Conservation (phyloP, 2,329 filamentous ascomycete genomes). For the Talaromyces atroroseus region DNA sequence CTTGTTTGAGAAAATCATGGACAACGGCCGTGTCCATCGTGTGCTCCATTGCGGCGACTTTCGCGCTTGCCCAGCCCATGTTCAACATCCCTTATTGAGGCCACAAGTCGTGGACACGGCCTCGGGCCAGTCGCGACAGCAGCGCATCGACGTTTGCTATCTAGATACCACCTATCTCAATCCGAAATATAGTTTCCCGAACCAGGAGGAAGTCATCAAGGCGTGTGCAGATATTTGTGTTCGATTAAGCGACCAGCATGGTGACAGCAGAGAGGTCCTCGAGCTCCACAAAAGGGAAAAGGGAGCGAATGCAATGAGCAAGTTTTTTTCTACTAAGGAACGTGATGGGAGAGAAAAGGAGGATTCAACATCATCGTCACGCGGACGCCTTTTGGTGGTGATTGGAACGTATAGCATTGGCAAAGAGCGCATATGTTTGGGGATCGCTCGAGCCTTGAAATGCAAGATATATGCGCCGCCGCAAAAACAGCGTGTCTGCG, state of each 20-base stretch:
- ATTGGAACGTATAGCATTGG: constrained; percentile 98
- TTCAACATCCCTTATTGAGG: constrained; percentile 73
- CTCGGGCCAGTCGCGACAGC: constrained; percentile 67
- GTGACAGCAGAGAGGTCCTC: constrained; percentile 52
- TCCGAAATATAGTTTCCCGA: constrained; percentile 89
- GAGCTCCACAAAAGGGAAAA: constrained; percentile 52
- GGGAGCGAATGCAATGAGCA: constrained; percentile 56
- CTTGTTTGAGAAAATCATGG: constrained; percentile 76
- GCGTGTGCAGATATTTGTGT: constrained; percentile 85
- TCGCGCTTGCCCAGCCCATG: constrained; percentile 77
- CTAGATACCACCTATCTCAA: constrained; percentile 96
- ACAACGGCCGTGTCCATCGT: constrained; percentile 62
- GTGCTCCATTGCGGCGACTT: constrained; percentile 96
- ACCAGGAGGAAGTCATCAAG: constrained; percentile 77
- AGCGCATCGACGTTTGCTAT: constrained; percentile 92
- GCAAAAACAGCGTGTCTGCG: constrained; percentile 76
- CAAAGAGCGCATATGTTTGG: constrained; percentile 91
- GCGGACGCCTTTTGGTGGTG: constrained; percentile 71
- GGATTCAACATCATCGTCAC: background rate
- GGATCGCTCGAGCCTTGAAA: constrained; percentile 77
- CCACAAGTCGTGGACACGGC: constrained; percentile 67
- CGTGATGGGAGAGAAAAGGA: constrained; percentile 31
- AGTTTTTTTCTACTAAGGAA: constrained; percentile 50
- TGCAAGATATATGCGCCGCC: constrained; percentile 86
- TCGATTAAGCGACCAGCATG: constrained; percentile 63